Base-by-base conservation (phyloP, 306 rosid species). In the Delonix regia region DNA sequence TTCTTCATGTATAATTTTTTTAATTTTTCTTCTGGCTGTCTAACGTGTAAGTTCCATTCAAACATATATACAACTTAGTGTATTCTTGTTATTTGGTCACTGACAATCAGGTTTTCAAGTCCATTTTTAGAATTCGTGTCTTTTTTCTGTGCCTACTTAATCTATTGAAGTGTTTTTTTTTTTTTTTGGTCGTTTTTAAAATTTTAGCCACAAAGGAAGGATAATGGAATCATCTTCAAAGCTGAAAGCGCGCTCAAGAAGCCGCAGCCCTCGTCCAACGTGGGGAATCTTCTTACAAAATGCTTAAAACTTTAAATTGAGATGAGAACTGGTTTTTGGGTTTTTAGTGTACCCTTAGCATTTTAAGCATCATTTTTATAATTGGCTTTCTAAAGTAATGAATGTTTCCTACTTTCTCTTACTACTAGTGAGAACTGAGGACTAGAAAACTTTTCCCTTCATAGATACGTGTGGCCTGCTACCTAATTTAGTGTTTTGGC, bases 201-300 rank as follows among this genome's bases (percentile, higher is more conserved):
- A 7, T 49, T 57, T 51, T 70, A 89, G 93, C 67, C 89, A 86
- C 38, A 87, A 82, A 76, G 93, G 93, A 27, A 83, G 80, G 74
- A 69, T 87, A 55, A 73, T 70, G 33, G 93, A 89, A 57, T 61
- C 93, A 55, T 67, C 86, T 7, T 85, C 91, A 15, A 89, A 83
- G 83, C 9, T 39, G 45, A 76, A 39, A 59, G 75, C 83, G 70
- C 80, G 85, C 81, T 87, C 91, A 8, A 77, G 91, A 69, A 89
- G 93, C 73, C 89, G 85, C 33, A 89, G 91, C 76, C 91, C 93
- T 66, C 91, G 88, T 59, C 80, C 91, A 33, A 87, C 89, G 93
- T 89, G 73, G 80, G 77, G 11, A 49, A 57, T 38, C 51, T 71
- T 71, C 47, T 39, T 59, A 15, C 49, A 44, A 44, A 27, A 44